Conservation (phyloP, 495 filamentous ascomycete species). For the Penicillium argentinense region DNA sequence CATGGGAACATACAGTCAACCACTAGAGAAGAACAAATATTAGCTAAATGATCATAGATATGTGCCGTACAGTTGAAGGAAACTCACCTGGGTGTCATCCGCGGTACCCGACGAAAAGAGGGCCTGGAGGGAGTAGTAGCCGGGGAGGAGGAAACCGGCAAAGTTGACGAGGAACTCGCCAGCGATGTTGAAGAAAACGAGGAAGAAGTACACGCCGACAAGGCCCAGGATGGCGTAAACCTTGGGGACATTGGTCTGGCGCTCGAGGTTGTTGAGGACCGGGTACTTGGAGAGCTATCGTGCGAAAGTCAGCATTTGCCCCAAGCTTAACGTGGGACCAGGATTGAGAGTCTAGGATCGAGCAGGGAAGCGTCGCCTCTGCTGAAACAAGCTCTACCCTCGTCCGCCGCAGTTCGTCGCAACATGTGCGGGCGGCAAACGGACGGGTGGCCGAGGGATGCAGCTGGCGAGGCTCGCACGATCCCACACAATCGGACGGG, state of each 20-base stretch:
- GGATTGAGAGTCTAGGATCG: too few relatives aligned
- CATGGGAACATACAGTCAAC: constrained; percentile 61
- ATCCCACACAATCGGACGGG: constrained; percentile 29
- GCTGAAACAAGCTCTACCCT: background rate
- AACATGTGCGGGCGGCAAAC: constrained; percentile 14
- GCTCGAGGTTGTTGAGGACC: constrained; percentile 92
- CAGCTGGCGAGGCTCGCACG: constrained; percentile 22
- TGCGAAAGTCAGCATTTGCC: constrained; percentile 1
- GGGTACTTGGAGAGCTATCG: constrained; percentile 93
- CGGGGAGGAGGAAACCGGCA: constrained; percentile 90
- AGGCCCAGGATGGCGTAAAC: constrained; percentile 91
- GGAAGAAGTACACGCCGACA: constrained; percentile 87
- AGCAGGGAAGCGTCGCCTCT: too few relatives aligned
- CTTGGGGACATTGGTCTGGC: constrained; percentile 91
- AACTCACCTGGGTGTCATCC: constrained; percentile 86
- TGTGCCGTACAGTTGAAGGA: constrained; percentile 9
- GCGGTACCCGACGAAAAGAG: constrained; percentile 77
- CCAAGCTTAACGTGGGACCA: too few relatives aligned
- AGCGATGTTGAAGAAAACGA: constrained; percentile 98
- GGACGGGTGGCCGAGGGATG: constrained; percentile 15
- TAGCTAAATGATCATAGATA: constrained; percentile 9
- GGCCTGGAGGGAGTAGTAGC: constrained; percentile 91
- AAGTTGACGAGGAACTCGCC: constrained; percentile 96
- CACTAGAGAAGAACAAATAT: constrained; percentile 42
- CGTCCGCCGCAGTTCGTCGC: background rate